Conservation (phyloP, 1,139 yeast species). For the Candida tropicalis region DNA sequence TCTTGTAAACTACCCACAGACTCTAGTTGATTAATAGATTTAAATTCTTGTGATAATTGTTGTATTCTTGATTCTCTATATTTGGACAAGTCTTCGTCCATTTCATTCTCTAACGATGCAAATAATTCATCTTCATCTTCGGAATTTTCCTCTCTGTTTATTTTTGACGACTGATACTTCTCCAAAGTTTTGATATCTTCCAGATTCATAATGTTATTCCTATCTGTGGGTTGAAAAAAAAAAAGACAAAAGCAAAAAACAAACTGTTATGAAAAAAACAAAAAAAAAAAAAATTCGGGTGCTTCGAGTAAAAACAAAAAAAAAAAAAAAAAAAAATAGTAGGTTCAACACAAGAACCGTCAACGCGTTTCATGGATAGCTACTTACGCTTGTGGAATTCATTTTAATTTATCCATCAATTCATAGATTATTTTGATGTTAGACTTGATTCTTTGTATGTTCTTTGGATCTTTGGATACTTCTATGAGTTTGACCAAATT, state of each 20-base stretch:
- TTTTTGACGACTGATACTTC: slow-evolving; percentile 35
- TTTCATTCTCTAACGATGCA: slow-evolving; percentile 31
- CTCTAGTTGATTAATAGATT: slow-evolving; percentile 35
- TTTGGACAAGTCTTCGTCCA: slow-evolving; percentile 33
- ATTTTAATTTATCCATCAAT: slow-evolving; percentile 15
- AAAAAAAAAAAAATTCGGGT: background rate
- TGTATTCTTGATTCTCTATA: slow-evolving; percentile 55
- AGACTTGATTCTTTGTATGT: slow-evolving; percentile 1
- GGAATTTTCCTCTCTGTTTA: slow-evolving; percentile 28
- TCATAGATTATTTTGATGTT: slow-evolving; percentile 9
- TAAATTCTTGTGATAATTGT: slow-evolving; percentile 48
- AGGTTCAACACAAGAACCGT: background rate
- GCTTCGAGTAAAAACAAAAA: background rate
- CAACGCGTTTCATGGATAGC: slow-evolving; percentile 8
- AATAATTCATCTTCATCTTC: slow-evolving; percentile 34
- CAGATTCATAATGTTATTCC: slow-evolving; percentile 8
- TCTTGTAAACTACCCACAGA: slow-evolving; percentile 45
- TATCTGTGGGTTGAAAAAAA: background rate
- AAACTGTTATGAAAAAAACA: background rate
- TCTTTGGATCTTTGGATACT: slow-evolving; percentile 17
- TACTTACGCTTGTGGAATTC: background rate
- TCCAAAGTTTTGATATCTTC: slow-evolving; percentile 19
- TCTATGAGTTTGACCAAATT: slow-evolving; percentile 30
- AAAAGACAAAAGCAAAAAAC: background rate
- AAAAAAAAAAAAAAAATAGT: background rate